Evolutionary conservation across 495 filamentous ascomycete species (phyloP).

Genomic region (Antarctomyces pellizariae): DNA sequence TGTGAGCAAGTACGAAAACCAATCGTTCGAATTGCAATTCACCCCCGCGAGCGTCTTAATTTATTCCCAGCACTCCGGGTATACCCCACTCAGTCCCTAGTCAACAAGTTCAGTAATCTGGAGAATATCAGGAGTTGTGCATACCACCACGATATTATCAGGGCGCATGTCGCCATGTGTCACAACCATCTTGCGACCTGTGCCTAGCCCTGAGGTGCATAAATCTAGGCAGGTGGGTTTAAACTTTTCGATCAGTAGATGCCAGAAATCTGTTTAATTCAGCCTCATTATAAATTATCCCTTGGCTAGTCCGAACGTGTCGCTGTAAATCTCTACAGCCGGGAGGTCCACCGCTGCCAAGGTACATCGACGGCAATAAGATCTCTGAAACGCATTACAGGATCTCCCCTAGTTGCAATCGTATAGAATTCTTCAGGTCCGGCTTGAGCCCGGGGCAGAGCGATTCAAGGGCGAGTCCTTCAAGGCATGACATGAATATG

Average conservation of each 20-base stretch:
- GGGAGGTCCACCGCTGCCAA: slow-evolving; percentile 8
- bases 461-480: slow-evolving; percentile 4
- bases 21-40: slow-evolving; percentile 7
- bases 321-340: slow-evolving; percentile 8
- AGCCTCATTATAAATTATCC: slow-evolving; percentile 5
- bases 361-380: slow-evolving; percentile 5
- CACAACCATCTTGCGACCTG: slow-evolving; percentile 7
- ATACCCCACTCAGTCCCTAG: slow-evolving; percentile 18
- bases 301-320: slow-evolving; percentile 4
- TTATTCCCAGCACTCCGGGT: slow-evolving; percentile 20
- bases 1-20: slow-evolving; percentile 10
- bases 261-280: slow-evolving; percentile 10
- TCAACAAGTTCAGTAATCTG: slow-evolving; percentile 11
- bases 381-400: slow-evolving; percentile 5
- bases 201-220: slow-evolving; percentile 4
- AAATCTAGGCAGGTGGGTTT: slow-evolving; percentile 6
- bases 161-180: slow-evolving; percentile 11
- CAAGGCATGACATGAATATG: slow-evolving; percentile 8
- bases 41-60: slow-evolving; percentile 12
- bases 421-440: slow-evolving; percentile 6
- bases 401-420: slow-evolving; percentile 6
- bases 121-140: slow-evolving; percentile 1
- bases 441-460: slow-evolving; percentile 5
- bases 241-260: slow-evolving; percentile 1
- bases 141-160: slow-evolving; percentile 6